Evolutionary conservation across 1,284 basidiomycete species (phyloP), one percentile per base, ranked within the genome.

Genomic region (Rhodotorula sp.): DNA sequence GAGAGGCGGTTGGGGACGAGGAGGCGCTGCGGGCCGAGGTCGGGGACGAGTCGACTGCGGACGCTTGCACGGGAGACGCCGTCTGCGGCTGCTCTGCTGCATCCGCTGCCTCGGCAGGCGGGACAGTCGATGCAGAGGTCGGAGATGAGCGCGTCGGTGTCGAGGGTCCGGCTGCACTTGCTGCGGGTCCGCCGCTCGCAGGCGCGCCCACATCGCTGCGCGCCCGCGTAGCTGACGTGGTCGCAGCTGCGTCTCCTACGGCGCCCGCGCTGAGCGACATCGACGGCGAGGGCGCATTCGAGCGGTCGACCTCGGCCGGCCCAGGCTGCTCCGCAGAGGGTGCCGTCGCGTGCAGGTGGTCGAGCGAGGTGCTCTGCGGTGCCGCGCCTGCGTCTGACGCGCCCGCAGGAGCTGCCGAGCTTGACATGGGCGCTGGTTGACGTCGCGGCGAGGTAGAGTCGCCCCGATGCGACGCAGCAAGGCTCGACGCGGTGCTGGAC

Each of bases 21-120:
- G 66, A 56, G n/a, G 62, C 34, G 41, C 53, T 65, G 42, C 55
- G 23, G 17, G 59, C 34, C 10, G 72, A 64, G 27, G 58, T 52
- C 19, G 66, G 67, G 46, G 62, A 66, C 16, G 61, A 55, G 61
- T 57, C 53, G 56, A 10, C 46, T 16, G 57, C 56, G 25, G 17
- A 17, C 34, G 59, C 44, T 49, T 56, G 48, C 23, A 42, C 45
- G 10, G 70, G 60, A 8, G 60, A 48, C 50, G 60, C 7, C 54
- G 53, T 19, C 55, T 49, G 42, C 25, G 41, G 61, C 19, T 12
- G 49, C 1, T 23, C 34, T 45, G 64, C 23, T 27, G 68, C n/a
- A n/a, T 57, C 12, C 12, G 58, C 16, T 41, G 66, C 23, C 27
- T 41, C 25, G 62, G 53, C n/a, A 27, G 50, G 42, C 2, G 27